A percentile compares a stretch with the other conserved stretches of the same genome.
Conservation (phyloP, 1,284 basidiomycete species). For the Agaricales sp. region DNA sequence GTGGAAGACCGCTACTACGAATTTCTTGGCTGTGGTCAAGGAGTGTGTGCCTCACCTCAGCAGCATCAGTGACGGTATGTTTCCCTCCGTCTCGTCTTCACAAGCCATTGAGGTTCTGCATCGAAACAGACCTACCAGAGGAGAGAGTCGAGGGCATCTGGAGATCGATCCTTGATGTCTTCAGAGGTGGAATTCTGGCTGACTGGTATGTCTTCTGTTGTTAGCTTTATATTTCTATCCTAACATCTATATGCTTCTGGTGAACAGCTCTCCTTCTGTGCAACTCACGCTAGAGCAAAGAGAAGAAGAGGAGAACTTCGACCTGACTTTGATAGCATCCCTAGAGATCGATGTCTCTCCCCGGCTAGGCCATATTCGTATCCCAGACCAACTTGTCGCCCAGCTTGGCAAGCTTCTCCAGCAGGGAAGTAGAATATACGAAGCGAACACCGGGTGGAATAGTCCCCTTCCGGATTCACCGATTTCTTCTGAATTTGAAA, state of each 20-base stretch:
- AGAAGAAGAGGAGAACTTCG: slow-evolving; percentile 81
- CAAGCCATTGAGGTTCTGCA: slow-evolving; percentile 3
- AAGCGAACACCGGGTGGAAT: slow-evolving; percentile 20
- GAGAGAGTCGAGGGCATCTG: slow-evolving; percentile 72
- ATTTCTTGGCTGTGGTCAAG: slow-evolving; percentile 60
- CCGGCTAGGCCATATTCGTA: slow-evolving; percentile 52
- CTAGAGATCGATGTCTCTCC: slow-evolving; percentile 77
- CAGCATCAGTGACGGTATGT: slow-evolving; percentile 2
- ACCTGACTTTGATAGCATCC: slow-evolving; percentile 70
- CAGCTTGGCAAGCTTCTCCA: slow-evolving; percentile 68
- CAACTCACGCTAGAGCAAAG: slow-evolving; percentile 47
- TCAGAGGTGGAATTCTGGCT: slow-evolving; percentile 72
- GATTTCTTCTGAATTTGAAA: slow-evolving; percentile 9
- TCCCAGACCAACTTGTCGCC: slow-evolving; percentile 67
- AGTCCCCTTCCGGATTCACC: slow-evolving; percentile 16
- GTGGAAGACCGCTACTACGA: slow-evolving; percentile 83
- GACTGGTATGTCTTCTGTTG: slow-evolving; percentile 55
- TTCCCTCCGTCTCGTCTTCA: no score
- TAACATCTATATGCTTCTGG: slow-evolving; percentile 33
- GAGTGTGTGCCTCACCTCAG: slow-evolving; percentile 46
- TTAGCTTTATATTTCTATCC: slow-evolving; percentile 1
- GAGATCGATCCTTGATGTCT: slow-evolving; percentile 79
- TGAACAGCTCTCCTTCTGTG: slow-evolving; percentile 19
- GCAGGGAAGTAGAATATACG: slow-evolving; percentile 67
- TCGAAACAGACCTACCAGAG: slow-evolving; percentile 38